These are phyloP conservation scores for Boletus bicolor DNA, from an alignment of 768 basidiomycete genomes.

Conservation along the genomic window DNA sequence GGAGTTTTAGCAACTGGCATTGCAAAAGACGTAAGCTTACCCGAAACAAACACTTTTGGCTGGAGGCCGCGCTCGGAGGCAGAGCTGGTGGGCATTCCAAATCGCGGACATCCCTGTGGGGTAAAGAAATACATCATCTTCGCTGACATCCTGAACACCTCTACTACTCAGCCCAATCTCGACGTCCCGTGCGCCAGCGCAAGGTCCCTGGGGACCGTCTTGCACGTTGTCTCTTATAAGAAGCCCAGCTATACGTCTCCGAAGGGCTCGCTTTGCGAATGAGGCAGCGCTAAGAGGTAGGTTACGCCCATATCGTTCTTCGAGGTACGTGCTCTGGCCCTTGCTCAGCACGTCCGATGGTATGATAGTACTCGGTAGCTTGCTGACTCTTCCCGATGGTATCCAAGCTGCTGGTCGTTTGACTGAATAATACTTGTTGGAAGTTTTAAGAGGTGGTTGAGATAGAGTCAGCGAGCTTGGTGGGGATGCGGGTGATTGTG, in stretches of 20 bases:
- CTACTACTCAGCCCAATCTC: constrained; percentile 61
- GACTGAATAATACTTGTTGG: constrained; percentile 58
- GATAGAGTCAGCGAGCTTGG: constrained; percentile 15
- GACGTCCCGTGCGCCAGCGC: constrained; percentile 44
- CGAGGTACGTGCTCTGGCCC: constrained; percentile 76
- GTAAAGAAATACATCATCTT: constrained; percentile 87
- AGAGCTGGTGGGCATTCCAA: constrained; percentile 83
- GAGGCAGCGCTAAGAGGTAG: constrained; percentile 67
- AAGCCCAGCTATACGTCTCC: constrained; percentile 87
- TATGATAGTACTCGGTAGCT: constrained; percentile 5
- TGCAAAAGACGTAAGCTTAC: constrained; percentile 42
- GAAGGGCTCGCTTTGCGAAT: constrained; percentile 82
- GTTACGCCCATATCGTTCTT: constrained; percentile 94
- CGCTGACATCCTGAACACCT: constrained; percentile 65
- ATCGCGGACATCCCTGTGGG: constrained; percentile 93
- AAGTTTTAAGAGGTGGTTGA: constrained; percentile 40
- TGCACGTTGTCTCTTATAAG: constrained; percentile 55
- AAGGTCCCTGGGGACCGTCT: constrained; percentile 33
- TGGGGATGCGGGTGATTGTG: constrained; percentile 30
- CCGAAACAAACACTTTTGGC: constrained; percentile 94
- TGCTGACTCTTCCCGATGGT: constrained; percentile 2
- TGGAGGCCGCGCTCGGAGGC: constrained; percentile 43
- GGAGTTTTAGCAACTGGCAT: background rate
- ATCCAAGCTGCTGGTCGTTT: constrained; percentile 14
- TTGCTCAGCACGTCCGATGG: constrained; percentile 47